A percentile compares a stretch with the other conserved stretches of the same genome.
These are phyloP conservation scores for Trichoderma atroviride DNA, from an alignment of 2,329 filamentous ascomycete genomes.

Conservation along the genomic window DNA sequence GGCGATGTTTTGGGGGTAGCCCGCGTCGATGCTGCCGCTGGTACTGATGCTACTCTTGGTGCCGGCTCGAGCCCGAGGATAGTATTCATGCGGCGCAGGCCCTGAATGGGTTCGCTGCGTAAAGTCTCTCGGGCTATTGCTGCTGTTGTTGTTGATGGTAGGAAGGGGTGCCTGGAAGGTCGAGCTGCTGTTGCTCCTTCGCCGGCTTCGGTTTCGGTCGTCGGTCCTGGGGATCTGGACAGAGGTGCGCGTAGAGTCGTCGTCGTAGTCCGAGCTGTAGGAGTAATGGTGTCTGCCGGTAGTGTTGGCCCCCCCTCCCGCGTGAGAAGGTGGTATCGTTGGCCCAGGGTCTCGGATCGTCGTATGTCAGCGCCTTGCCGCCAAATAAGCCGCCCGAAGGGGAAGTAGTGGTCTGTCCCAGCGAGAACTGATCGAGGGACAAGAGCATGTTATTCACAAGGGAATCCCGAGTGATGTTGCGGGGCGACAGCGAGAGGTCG, in stretches of 20 bases:
- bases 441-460: constrained; percentile 95
- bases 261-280: constrained; percentile 62
- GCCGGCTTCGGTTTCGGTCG: constrained; percentile 33
- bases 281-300: constrained; percentile 49
- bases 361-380: constrained; percentile 31
- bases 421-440: constrained; percentile 82
- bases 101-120: constrained; percentile 42
- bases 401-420: constrained; percentile 45
- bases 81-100: constrained; percentile 46
- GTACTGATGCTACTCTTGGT: constrained; percentile 76
- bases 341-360: constrained; percentile 31
- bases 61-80: constrained; percentile 61
- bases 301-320: constrained; percentile 28
- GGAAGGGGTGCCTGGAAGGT: constrained; percentile 64
- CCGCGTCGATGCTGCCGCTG: constrained; percentile 66
- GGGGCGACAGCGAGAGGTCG: constrained; percentile 78
- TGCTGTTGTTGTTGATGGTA: constrained; percentile 63
- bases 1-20: constrained; percentile 57
- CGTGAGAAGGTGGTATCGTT: constrained; percentile 24
- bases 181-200: constrained; percentile 81
- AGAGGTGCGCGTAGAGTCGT: constrained; percentile 58
- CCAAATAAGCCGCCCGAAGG: constrained; percentile 26
- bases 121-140: constrained; percentile 57
- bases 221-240: constrained; percentile 46
- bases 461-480: constrained; percentile 80